Percentiles rank a stretch among this genome's conserved stretches.
phyloP scores from a whole-genome alignment of 495 filamentous ascomycete genomes.

The Aspergillus panamensis region DNA sequence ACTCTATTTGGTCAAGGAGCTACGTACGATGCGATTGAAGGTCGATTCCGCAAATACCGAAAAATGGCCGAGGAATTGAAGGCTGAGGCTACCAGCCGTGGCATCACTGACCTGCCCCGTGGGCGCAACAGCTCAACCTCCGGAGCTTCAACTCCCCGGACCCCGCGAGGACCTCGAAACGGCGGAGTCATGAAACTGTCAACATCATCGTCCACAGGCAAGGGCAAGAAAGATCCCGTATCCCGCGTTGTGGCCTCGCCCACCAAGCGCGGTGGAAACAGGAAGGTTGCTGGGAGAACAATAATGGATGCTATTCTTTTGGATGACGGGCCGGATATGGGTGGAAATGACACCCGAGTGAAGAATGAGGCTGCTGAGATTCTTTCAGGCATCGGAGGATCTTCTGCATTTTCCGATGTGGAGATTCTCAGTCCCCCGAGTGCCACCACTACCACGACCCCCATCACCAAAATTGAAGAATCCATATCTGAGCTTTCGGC shows the following conservation, averaged over 20 bases:
- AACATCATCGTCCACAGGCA: conserved; percentile 10
- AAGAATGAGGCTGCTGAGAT: conserved; percentile 10
- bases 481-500: not conserved
- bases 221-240: not conserved
- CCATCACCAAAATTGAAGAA: conserved; percentile 1
- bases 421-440: not conserved
- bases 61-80: conserved; percentile 25
- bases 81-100: conserved; percentile 5
- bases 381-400: conserved; percentile 2
- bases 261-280: not conserved
- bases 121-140: conserved; percentile 10
- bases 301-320: conserved; percentile 22
- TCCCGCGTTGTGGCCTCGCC: not conserved
- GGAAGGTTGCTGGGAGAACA: not conserved
- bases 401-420: not conserved
- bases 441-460: not conserved
- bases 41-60: conserved; percentile 21
- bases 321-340: conserved; percentile 11
- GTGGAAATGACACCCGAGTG: not conserved
- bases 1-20: conserved; percentile 23
- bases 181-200: conserved; percentile 16
- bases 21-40: conserved; percentile 25
- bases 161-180: conserved; percentile 17
- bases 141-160: conserved; percentile 16
- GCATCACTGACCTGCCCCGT: conserved; percentile 15